Evolutionary conservation across 2,329 filamentous ascomycete genomes (phyloP).

Genomic region (Endocalyx cinctus): DNA sequence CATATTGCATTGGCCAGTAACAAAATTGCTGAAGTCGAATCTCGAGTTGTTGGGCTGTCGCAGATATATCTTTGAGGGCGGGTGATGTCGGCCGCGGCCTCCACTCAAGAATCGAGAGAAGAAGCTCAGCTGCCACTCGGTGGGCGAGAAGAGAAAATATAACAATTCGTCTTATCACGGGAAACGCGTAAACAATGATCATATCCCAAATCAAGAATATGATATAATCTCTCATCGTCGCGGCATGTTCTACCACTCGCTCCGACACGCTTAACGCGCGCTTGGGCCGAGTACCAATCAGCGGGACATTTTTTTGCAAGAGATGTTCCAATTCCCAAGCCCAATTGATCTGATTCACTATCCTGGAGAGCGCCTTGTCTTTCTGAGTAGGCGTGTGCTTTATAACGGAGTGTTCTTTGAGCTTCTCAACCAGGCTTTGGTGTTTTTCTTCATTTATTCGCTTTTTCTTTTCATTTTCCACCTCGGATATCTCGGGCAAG

Average conservation of each 20-base stretch:
- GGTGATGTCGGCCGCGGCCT: conserved; percentile 70
- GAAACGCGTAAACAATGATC: conserved; percentile 71
- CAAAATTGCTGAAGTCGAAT: conserved; percentile 97
- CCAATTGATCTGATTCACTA: conserved; percentile 94
- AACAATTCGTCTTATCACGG: conserved; percentile 67
- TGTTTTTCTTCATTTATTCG: conserved; percentile 53
- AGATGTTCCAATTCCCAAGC: conserved; percentile 83
- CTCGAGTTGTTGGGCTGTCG: conserved; percentile 94
- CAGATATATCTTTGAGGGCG: conserved; percentile 91
- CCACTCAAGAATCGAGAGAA: conserved; percentile 81
- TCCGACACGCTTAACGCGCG: conserved; percentile 89
- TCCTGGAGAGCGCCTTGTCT: conserved; percentile 72
- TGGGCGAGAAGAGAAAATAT: conserved; percentile 76
- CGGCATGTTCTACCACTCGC: conserved; percentile 87
- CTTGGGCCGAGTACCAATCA: conserved; percentile 76
- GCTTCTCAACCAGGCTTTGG: conserved; percentile 71
- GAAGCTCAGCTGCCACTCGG: conserved; percentile 72
- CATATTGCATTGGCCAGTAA: conserved; percentile 97
- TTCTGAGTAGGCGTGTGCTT: conserved; percentile 73
- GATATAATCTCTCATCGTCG: conserved; percentile 74
- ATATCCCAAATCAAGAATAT: conserved; percentile 65
- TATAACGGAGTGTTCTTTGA: conserved; percentile 81
- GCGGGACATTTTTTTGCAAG: conserved; percentile 83
- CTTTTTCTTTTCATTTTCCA: conserved; percentile 66
- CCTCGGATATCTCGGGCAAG: conserved; percentile 53